phyloP scores from a whole-genome alignment of 129 eudicot genomes.

The Rutidosis leptorrhynchoides region DNA sequence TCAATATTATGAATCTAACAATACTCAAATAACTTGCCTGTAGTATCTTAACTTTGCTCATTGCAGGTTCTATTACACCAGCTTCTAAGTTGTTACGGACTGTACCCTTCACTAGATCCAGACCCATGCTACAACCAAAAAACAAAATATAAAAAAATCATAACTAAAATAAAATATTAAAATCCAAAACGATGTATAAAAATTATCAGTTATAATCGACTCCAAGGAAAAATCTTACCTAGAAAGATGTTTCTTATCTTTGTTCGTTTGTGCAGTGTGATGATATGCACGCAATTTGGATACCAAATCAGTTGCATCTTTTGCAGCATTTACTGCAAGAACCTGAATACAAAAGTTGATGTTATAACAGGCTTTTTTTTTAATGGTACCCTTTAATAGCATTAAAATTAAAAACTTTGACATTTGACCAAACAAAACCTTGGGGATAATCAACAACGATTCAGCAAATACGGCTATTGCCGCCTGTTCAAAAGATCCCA shows the following conservation, averaged over 20 bases:
- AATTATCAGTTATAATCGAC: not conserved
- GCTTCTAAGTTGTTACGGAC: conserved; percentile 93
- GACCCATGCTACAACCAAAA: conserved; percentile 65
- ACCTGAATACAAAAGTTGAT: conserved; percentile 42
- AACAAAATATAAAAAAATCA: not conserved
- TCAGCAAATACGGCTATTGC: conserved; percentile 98
- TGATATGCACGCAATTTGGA: conserved; percentile 88
- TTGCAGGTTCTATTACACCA: conserved; percentile 96
- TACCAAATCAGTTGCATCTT: conserved; percentile 91
- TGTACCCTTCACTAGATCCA: conserved; percentile 77
- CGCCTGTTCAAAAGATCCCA: conserved; percentile 92
- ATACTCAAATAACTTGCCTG: conserved; percentile 44
- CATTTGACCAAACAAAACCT: conserved; percentile 37
- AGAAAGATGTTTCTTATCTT: conserved; percentile 89
- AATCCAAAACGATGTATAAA: not conserved
- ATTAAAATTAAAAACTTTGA: not conserved
- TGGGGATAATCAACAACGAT: conserved; percentile 70
- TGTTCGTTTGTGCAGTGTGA: conserved; percentile 94
- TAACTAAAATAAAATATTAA: not conserved
- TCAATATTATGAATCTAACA: not conserved
- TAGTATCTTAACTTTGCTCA: conserved; percentile 97
- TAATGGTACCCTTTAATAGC: not conserved
- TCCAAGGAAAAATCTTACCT: conserved; percentile 41
- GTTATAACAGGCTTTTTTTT: not conserved
- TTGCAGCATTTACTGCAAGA: conserved; percentile 94